phyloP scores from a whole-genome alignment of 108 stramenopile genomes.

The Discostella stelligeroides region DNA sequence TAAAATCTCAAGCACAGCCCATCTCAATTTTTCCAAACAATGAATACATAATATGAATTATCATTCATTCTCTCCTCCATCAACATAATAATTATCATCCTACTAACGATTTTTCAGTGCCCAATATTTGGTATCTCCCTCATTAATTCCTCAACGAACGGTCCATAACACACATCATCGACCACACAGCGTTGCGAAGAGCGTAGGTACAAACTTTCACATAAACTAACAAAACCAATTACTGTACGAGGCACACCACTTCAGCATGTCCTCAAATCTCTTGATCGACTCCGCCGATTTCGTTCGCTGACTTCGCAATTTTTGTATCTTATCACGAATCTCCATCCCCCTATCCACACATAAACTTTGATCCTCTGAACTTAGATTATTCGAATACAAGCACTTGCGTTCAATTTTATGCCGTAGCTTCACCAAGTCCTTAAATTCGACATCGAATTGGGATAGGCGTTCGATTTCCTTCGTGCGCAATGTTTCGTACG shows the following conservation, averaged over 20 bases:
- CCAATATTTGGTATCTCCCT: no score
- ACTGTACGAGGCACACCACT: constrained; percentile 47
- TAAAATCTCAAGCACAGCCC: no score
- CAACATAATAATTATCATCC: no score
- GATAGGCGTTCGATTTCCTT: constrained; percentile 28
- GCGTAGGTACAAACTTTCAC: no score
- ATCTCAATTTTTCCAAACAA: no score
- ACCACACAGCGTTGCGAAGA: no score
- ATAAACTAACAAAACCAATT: constrained; percentile 46
- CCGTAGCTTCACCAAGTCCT: constrained; percentile 29
- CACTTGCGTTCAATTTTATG: constrained; percentile 46
- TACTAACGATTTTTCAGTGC: no score
- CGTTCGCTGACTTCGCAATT: constrained; percentile 19
- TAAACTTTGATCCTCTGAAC: constrained; percentile 28
- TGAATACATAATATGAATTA: no score
- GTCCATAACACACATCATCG: no score
- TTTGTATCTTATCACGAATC: constrained; percentile 31
- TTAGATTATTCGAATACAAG: constrained; percentile 16
- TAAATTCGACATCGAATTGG: constrained; percentile 40
- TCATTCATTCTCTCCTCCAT: no score
- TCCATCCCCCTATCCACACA: constrained; percentile 44
- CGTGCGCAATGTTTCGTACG: constrained; percentile 24
- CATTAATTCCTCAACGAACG: no score
- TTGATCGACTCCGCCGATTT: constrained; percentile 24
- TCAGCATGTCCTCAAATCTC: constrained; percentile 32